phyloP scores from a whole-genome alignment of 257 asterid genomes.

The Solanum gracilifrons region DNA sequence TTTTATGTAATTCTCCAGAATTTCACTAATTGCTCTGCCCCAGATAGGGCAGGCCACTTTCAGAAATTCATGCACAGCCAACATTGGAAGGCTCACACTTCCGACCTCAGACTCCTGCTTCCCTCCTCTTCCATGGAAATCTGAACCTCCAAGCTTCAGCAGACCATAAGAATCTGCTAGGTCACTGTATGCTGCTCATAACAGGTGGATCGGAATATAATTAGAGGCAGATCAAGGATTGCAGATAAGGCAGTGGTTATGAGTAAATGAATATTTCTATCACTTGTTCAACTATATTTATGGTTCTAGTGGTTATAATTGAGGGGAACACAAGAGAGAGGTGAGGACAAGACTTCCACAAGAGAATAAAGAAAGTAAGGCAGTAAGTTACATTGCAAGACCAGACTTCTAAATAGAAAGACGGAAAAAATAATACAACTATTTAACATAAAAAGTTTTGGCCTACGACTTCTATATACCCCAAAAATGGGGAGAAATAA shows the following conservation, averaged over 20 bases:
- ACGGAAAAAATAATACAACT: background rate
- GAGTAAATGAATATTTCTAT: background rate
- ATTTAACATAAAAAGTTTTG: background rate
- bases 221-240: background rate
- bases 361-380: background rate
- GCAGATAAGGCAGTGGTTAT: background rate
- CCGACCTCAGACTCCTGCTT: slow-evolving; percentile 86
- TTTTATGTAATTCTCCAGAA: slow-evolving; percentile 37
- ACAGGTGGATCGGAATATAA: background rate
- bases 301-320: background rate
- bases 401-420: background rate
- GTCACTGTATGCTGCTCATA: slow-evolving; percentile 62
- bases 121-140: slow-evolving; percentile 84
- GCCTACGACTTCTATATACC: background rate
- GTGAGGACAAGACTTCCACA: background rate
- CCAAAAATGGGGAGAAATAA: background rate
- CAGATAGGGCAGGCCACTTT: slow-evolving; percentile 84
- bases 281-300: background rate
- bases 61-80: slow-evolving; percentile 63
- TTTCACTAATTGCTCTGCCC: slow-evolving; percentile 51
- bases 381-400: background rate
- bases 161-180: slow-evolving; percentile 69
- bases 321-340: background rate
- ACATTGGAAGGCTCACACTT: slow-evolving; percentile 54
- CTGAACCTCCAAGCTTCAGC: slow-evolving; percentile 92